Base-by-base conservation (phyloP, 1,284 basidiomycete species). In the Rhodotorula sp. region DNA sequence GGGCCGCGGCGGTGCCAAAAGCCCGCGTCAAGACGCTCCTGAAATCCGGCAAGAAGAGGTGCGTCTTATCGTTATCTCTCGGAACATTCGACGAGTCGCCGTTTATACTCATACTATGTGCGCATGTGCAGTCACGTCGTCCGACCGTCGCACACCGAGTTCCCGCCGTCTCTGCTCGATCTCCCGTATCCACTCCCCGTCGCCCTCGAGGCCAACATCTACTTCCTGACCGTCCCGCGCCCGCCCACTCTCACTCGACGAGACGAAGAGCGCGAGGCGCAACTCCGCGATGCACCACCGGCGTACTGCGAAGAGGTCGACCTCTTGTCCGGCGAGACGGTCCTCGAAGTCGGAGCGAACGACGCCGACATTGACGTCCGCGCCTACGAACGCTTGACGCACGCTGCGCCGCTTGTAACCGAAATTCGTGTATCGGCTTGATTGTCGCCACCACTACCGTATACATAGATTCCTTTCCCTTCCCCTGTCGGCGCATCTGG, bases 111-210 rank as follows among this genome's bases (percentile, higher is more conserved):
- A 8, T 18, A 31, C 20, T 20, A 10, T 12, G 18, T 29, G 43
- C 21, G 39, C 62, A 2, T 15, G 26, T 1, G 1, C 54, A 71
- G 70, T 29, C 43, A 52, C 39, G 16, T 43, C 20, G 31, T 51
- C 6, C 58, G 70, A 0, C 70, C 66, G 1, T n/a, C n/a, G 14
- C 70, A 71, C 34, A 10, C 29, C 49, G 23, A 26, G 2, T 72
- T 66, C 47, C 70, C 70, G 0, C 60, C 60, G 1, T 29, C 58
- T 29, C 61, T 72, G 15, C 67, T 72, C 56, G 67, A 68, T 47
- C 64, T 72, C 10, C 70, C 70, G 31, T 72, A 56, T 39, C 70
- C 70, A 20, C 54, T 72, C 43, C 70, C 70, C 3, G 1, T 12
- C 60, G 70, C 70, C 1, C 61, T 52, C 57, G 67, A 68, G 39